Conservation (phyloP, 225 moss, liverwort and hornwort genomes). For the Takakia lepidozioides region DNA sequence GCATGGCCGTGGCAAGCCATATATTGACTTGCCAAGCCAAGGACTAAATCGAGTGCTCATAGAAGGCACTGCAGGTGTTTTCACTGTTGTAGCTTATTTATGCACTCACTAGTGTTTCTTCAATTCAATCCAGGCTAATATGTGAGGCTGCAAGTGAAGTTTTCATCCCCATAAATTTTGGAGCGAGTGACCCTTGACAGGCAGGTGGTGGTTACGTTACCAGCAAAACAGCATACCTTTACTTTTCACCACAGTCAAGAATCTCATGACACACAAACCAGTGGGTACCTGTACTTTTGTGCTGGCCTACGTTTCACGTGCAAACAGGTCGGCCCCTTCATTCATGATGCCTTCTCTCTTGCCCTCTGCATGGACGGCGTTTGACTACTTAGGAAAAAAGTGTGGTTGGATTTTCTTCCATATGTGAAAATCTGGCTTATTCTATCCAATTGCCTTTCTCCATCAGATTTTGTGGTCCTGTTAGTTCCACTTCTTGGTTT, state of each 20-base stretch:
- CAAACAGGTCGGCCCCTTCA: conserved; percentile 41
- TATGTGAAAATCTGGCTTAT: not conserved
- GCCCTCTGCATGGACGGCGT: no score
- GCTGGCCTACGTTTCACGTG: conserved; percentile 74
- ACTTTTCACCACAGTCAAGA: conserved; percentile 45
- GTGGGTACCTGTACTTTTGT: conserved; percentile 45
- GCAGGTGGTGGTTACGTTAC: conserved; percentile 39
- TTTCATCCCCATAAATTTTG: conserved; percentile 2
- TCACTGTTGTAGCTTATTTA: no score
- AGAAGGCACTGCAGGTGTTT: no score
- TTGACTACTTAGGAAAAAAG: no score
- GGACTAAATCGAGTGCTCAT: no score
- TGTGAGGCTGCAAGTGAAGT: not conserved
- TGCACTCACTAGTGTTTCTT: not conserved
- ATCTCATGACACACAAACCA: conserved; percentile 42
- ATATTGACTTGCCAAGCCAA: not conserved
- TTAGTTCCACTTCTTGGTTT: not conserved
- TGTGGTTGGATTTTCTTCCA: not conserved
- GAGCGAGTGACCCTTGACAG: no score
- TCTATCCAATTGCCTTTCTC: not conserved
- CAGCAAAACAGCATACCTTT: conserved; percentile 47
- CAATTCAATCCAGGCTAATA: not conserved
- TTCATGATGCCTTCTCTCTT: not conserved
- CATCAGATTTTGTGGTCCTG: no score
- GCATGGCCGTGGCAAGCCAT: not conserved